Evolutionary conservation across 257 asterid species (phyloP), one percentile per base, ranked within the genome.

Genomic region (Solanum ossicruentum): DNA sequence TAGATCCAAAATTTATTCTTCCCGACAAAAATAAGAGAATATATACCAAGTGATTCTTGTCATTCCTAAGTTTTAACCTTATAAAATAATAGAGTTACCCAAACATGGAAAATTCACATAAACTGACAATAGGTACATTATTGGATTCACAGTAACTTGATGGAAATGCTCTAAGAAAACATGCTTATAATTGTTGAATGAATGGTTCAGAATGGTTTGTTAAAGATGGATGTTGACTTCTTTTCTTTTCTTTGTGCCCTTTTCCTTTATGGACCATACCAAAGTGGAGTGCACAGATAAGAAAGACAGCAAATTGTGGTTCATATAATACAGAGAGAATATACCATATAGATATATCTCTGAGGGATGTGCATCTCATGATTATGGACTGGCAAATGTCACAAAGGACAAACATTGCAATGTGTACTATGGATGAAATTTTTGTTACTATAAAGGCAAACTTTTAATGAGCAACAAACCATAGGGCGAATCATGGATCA

Each of bases 171-270:
- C 60, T 28, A 77, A 15, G 51, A 77, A 65, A 28, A n/a, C 58
- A 51, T 49, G 47, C 63, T 23, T 49, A 26, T 28, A 51, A 49
- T 26, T 77, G 47, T 77, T 20, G 51, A 8, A 51, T 51, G 36
- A 49, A 23, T 51, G 63, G 26, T 51, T 23, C 5, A 15, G 60
- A 51, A 12, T 67, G 84, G 86, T 86, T 70, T 83, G 88, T 79
- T 87, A 75, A 32, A 84, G 89, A 23, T 61, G 17, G 69, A 87
- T 85, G 90, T 67, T 86, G 91, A 87, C 92, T 81, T 89, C 78
- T 51, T 81, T 60, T 60, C 20, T 47, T 79, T 11, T 51, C 10
- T 69, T 69, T 15, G 47, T 51, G 32, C 83, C 63, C 84, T 88
- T 88, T 86, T 85, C 49, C 47, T 51, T 26, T 77, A 49, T 67